Base-by-base conservation (phyloP, 2,329 filamentous ascomycete genomes). In the Fusarium fujikuroi region DNA sequence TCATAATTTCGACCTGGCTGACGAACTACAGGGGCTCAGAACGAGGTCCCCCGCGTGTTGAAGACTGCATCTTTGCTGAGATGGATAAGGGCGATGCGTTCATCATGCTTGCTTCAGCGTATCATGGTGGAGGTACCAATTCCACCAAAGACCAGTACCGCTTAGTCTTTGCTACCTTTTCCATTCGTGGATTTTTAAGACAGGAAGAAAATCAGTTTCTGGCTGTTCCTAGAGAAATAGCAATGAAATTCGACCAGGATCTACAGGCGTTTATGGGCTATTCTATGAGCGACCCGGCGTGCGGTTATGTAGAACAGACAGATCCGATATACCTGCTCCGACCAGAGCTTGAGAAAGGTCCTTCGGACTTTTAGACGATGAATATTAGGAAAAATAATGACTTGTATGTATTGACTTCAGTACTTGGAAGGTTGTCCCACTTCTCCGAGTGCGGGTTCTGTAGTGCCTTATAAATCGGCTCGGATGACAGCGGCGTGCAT, bases 161-260 rank as follows among this genome's bases (percentile, higher is more conserved):
- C 4, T 18, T 64, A 2, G n/a, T 74, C 7, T 74, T 70, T 40
- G 62, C 59, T 7, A 72, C 62, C 0, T 70, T 70, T 52, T 32
- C 62, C 3, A 52, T 59, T 6, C 50, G 66, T 9, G 71, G 69
- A 2, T 72, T n/a, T n/a, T 19, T 70, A 8, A 39, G 69, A 5
- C 69, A 74, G 23, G 71, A 73, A 19, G 69, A 73, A 39, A 73
- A 73, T 23, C 71, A 73, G 11, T 73, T 69, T 10, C 50, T 71
- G 0, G 57, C 70, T 30, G 63, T 71, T 0, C 47, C 71, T 3
- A 53, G 14, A 8, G 66, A 67, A 37, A 34, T 16, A 15, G 69
- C 62, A 3, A 32, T 21, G 46, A 52, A 66, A 18, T 39, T 61
- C 14, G 65, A 72, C 7, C 69, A 62, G 25, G 58, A 61, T 25